Percentiles rank a stretch among this genome's conserved stretches.
Evolutionary conservation across 1,139 yeast species (phyloP).

Genomic region (Pneumocystis jirovecii): DNA sequence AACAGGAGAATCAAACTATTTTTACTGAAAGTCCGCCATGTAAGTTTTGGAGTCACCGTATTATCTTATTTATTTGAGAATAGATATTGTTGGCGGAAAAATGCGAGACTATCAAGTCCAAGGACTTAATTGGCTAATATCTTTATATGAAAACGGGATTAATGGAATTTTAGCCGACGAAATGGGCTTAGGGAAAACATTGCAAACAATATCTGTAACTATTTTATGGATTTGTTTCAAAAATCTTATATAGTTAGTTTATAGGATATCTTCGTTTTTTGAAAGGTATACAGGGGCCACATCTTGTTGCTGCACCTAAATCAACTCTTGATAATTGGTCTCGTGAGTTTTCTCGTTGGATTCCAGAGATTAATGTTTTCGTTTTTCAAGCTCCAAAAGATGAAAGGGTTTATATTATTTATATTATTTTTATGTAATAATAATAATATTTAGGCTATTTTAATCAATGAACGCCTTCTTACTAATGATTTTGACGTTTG

Average conservation of each 20-base stretch:
- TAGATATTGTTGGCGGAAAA: conserved; percentile 57
- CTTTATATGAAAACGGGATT: conserved; percentile 91
- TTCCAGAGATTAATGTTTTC: conserved; percentile 81
- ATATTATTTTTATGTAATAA: neutral
- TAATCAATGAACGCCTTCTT: conserved; percentile 46
- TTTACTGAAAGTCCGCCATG: conserved; percentile 71
- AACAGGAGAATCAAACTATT: conserved; percentile 37
- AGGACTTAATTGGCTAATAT: conserved; percentile 95
- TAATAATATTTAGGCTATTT: conserved; percentile 18
- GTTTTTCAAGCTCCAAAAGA: conserved; percentile 83
- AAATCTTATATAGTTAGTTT: conserved; percentile 26
- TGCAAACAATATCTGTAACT: conserved; percentile 62
- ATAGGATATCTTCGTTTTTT: conserved; percentile 72
- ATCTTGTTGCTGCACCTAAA: conserved; percentile 82
- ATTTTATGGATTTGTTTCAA: neutral
- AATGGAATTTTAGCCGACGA: conserved; percentile 97
- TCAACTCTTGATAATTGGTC: conserved; percentile 93
- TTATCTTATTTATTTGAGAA: conserved; percentile 42
- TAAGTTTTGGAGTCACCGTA: conserved; percentile 15
- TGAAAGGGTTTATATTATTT: conserved; percentile 31
- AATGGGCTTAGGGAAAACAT: conserved; percentile 97
- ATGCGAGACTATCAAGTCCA: conserved; percentile 90
- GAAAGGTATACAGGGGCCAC: conserved; percentile 75
- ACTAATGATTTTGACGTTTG: conserved; percentile 75
- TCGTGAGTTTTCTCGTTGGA: conserved; percentile 85